Conservation (phyloP, 208 protist genomes). For the Giardia duodenalis region DNA sequence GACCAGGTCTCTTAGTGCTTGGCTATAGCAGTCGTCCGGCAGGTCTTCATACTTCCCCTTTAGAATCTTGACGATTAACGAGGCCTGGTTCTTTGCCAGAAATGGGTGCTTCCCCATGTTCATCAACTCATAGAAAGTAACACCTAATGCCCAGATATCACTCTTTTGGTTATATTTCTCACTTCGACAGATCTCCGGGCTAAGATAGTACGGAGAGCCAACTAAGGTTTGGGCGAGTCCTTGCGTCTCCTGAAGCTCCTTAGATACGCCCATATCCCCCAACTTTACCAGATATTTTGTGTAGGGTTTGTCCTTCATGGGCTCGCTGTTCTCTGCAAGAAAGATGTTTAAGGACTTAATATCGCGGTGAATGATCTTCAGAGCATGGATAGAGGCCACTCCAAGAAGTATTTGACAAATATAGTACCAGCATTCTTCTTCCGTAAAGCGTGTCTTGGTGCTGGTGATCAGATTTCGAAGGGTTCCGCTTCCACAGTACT, state of each 20-base stretch:
- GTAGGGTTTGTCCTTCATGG: background rate
- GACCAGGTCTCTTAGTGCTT: background rate
- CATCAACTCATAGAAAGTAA: slow-evolving; percentile 34
- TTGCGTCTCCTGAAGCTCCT: slow-evolving; percentile 16
- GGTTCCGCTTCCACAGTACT: background rate
- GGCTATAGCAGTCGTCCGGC: background rate
- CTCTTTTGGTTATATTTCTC: slow-evolving; percentile 74
- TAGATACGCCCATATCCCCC: slow-evolving; percentile 40
- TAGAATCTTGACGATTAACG: slow-evolving; percentile 16
- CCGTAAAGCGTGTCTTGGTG: background rate
- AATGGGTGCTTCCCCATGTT: slow-evolving; percentile 26
- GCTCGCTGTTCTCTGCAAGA: background rate
- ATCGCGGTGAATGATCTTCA: slow-evolving; percentile 20
- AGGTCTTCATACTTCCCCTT: slow-evolving; percentile 23
- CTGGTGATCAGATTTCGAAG: slow-evolving; percentile 14
- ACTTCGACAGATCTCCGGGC: slow-evolving; percentile 73
- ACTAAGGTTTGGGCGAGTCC: slow-evolving; percentile 58
- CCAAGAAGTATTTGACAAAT: background rate
- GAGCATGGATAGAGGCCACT: background rate
- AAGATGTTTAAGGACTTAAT: slow-evolving; percentile 17
- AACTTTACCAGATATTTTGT: slow-evolving; percentile 17
- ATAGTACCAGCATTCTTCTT: slow-evolving; percentile 3
- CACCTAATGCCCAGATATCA: slow-evolving; percentile 50
- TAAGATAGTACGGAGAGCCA: slow-evolving; percentile 83
- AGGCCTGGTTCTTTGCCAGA: slow-evolving; percentile 21